Base-by-base conservation (phyloP, 306 rosid species). In the Astragalus membranaceus region DNA sequence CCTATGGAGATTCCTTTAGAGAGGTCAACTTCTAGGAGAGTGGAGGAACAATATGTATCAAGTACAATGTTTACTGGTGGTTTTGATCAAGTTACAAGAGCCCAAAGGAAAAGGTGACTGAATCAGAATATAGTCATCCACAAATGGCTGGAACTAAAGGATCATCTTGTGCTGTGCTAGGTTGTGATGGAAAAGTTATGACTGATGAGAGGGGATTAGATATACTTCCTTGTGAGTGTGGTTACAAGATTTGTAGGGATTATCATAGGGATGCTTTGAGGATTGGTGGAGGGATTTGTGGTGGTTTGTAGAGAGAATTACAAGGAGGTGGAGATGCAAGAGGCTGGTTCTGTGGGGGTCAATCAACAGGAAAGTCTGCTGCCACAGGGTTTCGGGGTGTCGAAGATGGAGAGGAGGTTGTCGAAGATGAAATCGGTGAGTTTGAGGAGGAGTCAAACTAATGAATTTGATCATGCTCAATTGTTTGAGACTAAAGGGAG, bases 1-100 rank as follows among this genome's bases (percentile, higher is more conserved):
- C 88, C 88, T 0, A 54, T 75, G 78, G 87, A 85, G 58, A 67
- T 88, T 62, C 48, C 82, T 9, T 44, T 86, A 77, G 76, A 86
- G 64, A 82, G 90, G 57, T 81, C 90, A 1, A 55, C 81, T 54
- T 89, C 96, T 5, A 54, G 66, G 87, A 78, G 90, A 42, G 83
- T 80, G 6, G 90, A 87, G 78, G 96, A 89, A 29, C 96, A 85
- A 16, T 83, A 79, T 15, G 90, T 87, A 10, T 83, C 90, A 0
- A 81, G 87, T 67, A 83, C 96, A 36, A 5, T 89, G 84, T 89
- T 89, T 37, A 89, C 88, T 0, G 96, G 92, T 0, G 96, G 96
- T 9, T 81, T 79, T 36, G 81, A 87, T 59, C 81, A 82, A 70
- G 65, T 48, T 8, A 89, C 96, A 0, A 77, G 90, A 0, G 85